Evolutionary conservation across 805 yeast genomes (phyloP).

Genomic region (Millerozyma acaciae): DNA sequence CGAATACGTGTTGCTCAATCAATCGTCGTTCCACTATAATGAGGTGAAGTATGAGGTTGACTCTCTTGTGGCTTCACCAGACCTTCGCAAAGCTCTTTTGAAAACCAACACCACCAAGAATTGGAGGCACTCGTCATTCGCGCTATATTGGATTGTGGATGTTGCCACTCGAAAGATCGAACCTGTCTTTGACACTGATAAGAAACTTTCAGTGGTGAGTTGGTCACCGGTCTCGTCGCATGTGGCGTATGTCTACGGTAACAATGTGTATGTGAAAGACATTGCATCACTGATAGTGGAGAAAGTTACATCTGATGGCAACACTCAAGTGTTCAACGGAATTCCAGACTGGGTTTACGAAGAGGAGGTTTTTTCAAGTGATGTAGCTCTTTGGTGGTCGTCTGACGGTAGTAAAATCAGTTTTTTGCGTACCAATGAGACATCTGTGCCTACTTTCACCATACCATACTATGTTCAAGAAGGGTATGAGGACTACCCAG

Average conservation of each 20-base stretch:
- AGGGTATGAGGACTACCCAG: conserved; percentile 42
- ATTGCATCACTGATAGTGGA: conserved; percentile 9
- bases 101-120: conserved; percentile 59
- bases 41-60: conserved; percentile 45
- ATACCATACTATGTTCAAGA: conserved; percentile 49
- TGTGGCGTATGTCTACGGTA: conserved; percentile 53
- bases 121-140: conserved; percentile 69
- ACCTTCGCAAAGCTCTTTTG: conserved; percentile 54
- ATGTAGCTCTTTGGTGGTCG: conserved; percentile 69
- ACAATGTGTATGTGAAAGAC: conserved; percentile 49
- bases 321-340: conserved; percentile 53
- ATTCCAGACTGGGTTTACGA: conserved; percentile 84
- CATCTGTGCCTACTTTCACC: conserved; percentile 49
- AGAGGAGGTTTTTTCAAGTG: conserved; percentile 65
- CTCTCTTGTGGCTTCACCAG: conserved; percentile 60
- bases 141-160: conserved; percentile 61
- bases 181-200: conserved; percentile 16
- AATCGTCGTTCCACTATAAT: conserved; percentile 40
- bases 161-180: conserved; percentile 31
- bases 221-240: conserved; percentile 62
- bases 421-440: conserved; percentile 57
- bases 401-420: conserved; percentile 56
- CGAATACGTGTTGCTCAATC: conserved; percentile 46
- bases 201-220: conserved; percentile 46
- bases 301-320: conserved; percentile 51